Conservation (phyloP, 768 basidiomycete species). For the Mrakia frigida region DNA sequence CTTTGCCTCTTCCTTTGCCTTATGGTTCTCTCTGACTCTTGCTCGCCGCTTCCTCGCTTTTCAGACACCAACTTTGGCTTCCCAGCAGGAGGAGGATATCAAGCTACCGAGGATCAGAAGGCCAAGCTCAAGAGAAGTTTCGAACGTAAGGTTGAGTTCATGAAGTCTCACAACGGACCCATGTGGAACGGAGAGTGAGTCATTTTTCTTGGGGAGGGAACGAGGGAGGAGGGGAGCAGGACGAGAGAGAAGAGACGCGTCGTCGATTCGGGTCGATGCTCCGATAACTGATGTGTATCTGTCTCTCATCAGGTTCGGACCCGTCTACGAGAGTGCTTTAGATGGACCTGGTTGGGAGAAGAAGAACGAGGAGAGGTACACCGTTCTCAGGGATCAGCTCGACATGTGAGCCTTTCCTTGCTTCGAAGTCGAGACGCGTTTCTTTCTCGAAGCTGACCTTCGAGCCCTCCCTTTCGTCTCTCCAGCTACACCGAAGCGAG, state of each 20-base stretch:
- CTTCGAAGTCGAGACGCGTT: not conserved
- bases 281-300: conserved; percentile 36
- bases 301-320: conserved; percentile 69
- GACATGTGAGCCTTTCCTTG: conserved; percentile 47
- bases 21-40: too few relatives aligned
- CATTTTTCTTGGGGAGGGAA: too few relatives aligned
- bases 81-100: conserved; percentile 17
- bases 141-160: conserved; percentile 70
- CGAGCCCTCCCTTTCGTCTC: not conserved
- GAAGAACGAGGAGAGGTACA: conserved; percentile 63
- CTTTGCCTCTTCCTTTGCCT: too few relatives aligned
- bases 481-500: conserved; percentile 55
- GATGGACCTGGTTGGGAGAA: conserved; percentile 56
- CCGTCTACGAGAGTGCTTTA: conserved; percentile 60
- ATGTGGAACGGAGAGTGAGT: conserved; percentile 37
- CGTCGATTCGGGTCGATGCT: not conserved
- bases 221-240: too few relatives aligned
- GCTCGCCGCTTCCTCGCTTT: too few relatives aligned
- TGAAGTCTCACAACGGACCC: conserved; percentile 51
- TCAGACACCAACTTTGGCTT: conserved; percentile 22
- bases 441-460: not conserved
- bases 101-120: conserved; percentile 51
- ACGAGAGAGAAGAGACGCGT: too few relatives aligned
- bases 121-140: conserved; percentile 56
- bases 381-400: conserved; percentile 67